phyloP scores from a whole-genome alignment of 331 rosid species.

The Pyracantha coccinea region DNA sequence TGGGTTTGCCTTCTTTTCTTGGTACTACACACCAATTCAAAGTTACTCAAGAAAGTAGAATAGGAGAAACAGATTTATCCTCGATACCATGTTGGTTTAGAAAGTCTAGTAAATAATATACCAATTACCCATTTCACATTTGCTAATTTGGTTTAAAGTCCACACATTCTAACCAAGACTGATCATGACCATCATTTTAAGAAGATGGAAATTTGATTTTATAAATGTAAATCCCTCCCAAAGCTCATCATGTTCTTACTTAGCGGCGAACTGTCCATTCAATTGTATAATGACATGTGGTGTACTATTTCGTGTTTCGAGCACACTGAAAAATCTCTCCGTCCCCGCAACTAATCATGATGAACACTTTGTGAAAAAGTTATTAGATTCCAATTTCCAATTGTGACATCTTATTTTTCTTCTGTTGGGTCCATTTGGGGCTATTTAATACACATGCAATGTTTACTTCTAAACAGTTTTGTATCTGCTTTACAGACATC shows the following conservation, averaged over 20 bases:
- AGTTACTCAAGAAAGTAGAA: no score
- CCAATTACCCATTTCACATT: no score
- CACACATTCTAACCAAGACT: no score
- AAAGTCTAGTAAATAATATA: no score
- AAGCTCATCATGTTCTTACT: neutral
- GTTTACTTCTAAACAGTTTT: neutral
- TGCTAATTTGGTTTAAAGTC: no score
- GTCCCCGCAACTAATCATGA: neutral
- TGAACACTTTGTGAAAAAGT: conserved; percentile 6
- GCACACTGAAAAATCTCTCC: no score
- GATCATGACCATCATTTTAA: neutral
- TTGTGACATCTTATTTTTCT: neutral
- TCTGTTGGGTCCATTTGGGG: neutral
- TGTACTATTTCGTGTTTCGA: no score
- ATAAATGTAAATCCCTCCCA: neutral
- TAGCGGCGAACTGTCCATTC: neutral
- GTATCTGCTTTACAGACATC: conserved; percentile 5
- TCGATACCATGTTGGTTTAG: no score
- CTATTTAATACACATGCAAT: conserved; percentile 6
- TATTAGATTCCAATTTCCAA: conserved; percentile 3
- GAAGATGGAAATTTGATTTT: neutral
- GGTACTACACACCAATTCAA: no score
- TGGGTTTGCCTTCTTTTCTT: no score
- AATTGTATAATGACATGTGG: no score
- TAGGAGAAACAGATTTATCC: no score